A percentile compares a stretch with the other conserved stretches of the same genome.
Conservation (phyloP, 805 yeast species). For the Saccharomycopsis oosterbeekiorum region DNA sequence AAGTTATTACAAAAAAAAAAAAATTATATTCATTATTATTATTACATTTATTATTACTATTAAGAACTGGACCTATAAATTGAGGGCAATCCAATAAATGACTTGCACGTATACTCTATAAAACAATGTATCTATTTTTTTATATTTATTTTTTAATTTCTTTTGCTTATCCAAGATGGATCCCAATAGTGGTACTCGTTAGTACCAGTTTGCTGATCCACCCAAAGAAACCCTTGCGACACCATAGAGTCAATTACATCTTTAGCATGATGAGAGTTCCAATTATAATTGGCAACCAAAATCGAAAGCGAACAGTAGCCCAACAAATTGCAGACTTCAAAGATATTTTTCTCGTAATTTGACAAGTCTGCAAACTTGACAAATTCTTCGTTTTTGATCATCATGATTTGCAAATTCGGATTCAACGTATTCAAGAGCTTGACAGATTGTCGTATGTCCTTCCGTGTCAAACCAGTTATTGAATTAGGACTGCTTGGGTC, state of each 20-base stretch:
- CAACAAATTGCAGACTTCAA: slow-evolving; percentile 65
- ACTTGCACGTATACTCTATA: background rate
- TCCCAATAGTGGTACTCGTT: slow-evolving; percentile 54
- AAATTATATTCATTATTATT: background rate
- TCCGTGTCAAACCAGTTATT: slow-evolving; percentile 28
- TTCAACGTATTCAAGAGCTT: slow-evolving; percentile 48
- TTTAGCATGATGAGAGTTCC: slow-evolving; percentile 58
- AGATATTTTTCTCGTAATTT: slow-evolving; percentile 58
- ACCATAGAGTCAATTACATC: slow-evolving; percentile 71
- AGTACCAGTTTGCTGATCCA: slow-evolving; percentile 33
- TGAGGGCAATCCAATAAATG: too few species aligned
- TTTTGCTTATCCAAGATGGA: slow-evolving; percentile 50
- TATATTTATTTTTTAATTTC: background rate
- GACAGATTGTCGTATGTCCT: slow-evolving; percentile 51
- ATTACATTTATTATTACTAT: too few species aligned
- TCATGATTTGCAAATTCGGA: slow-evolving; percentile 56
- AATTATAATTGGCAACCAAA: slow-evolving; percentile 61
- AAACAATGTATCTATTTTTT: background rate
- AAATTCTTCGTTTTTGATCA: slow-evolving; percentile 46
- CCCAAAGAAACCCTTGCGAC: slow-evolving; percentile 75
- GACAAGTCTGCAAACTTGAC: slow-evolving; percentile 24
- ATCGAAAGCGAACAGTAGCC: slow-evolving; percentile 64
- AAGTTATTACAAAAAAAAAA: too few species aligned
- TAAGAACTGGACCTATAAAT: too few species aligned
- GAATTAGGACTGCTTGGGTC: slow-evolving; percentile 20